Base-by-base conservation (phyloP, 2,329 filamentous ascomycete species). In the Aspergillus pseudoviridinutans region DNA sequence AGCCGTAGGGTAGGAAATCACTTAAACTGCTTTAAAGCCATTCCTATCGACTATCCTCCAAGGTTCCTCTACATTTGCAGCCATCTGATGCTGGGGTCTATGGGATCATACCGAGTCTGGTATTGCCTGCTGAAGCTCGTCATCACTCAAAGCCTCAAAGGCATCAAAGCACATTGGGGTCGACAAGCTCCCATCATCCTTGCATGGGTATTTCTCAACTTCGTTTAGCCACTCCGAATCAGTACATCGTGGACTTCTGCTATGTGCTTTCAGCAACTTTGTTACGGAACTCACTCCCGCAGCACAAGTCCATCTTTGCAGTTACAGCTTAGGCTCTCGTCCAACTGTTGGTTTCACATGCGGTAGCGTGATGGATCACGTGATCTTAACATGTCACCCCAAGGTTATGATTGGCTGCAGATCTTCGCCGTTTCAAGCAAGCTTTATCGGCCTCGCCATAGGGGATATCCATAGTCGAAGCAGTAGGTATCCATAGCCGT, bases 311-410 rank as follows among this genome's bases (percentile, higher is more conserved):
- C 17, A 38, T 38, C 32, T 17, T 35, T 6, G 14, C 32, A 38
- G 14, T 17, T 4, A 9, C 14, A 38, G 14, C 2, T 7, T 38
- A 32, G 32, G 14, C 32, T 35, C 32, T 17, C 14, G 32, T 35
- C 32, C 17, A 35, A 2, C 14, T 3, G 14, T 17, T 38, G 14
- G 17, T 17, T 17, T 38, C 32, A 38, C 14, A 38, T n/a, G 32
- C 14, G 6, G 14, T 38, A 6, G 6, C 14, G 32, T 5, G 6
- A 17, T 17, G 1, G 3, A 28, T 29, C 49, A 54, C 49, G 46
- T 59, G 50, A 54, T 20, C 1, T n/a, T 4, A 47, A 27, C n/a
- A 57, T 59, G 58, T 58, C 58, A 60, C 58, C 50, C 32, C 9
- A 28, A 9, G 35, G 47, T 12, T 9, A n/a, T 60, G 58, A 58